A percentile compares a stretch with the other conserved stretches of the same genome.
These are phyloP conservation scores for Tricholoma saponaceum DNA, from an alignment of 768 basidiomycete species.

Conservation along the genomic window DNA sequence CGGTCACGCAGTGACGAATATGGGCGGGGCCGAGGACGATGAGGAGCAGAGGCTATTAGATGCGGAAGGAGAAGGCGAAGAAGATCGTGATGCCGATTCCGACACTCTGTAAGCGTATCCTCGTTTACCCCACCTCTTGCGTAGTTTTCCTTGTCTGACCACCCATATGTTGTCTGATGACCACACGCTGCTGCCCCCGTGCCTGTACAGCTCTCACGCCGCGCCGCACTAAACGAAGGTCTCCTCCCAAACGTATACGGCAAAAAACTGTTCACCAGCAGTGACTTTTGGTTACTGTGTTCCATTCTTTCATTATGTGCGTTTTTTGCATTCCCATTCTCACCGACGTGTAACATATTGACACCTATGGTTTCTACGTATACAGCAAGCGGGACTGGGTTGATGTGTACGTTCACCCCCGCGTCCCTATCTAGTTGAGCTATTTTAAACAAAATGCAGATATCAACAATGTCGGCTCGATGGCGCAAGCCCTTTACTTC, in stretches of 20 bases:
- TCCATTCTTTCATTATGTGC: conserved; percentile 51
- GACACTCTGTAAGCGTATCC: neutral
- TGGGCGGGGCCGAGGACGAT: conserved; percentile 7
- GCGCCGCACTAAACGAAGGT: conserved; percentile 14
- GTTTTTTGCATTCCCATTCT: conserved; percentile 26
- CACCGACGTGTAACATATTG: neutral
- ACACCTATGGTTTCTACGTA: neutral
- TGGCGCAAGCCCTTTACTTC: conserved; percentile 53
- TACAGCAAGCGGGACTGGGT: conserved; percentile 72
- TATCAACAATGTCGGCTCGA: conserved; percentile 79
- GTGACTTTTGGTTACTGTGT: conserved; percentile 32
- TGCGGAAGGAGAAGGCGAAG: conserved; percentile 5
- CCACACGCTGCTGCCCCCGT: neutral
- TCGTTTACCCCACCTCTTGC: neutral
- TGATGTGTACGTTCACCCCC: conserved; percentile 56
- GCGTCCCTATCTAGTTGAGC: conserved; percentile 3
- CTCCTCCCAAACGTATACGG: conserved; percentile 20
- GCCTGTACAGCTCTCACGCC: conserved; percentile 7
- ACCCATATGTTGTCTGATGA: neutral
- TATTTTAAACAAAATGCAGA: conserved; percentile 30
- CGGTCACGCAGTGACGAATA: conserved; percentile 13
- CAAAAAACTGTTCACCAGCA: conserved; percentile 13
- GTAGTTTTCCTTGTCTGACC: too few relatives aligned
- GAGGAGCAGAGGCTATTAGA: conserved; percentile 3
- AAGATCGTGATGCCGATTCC: neutral